These are phyloP conservation scores for Dichotomopilus funicola DNA, from an alignment of 2,329 filamentous ascomycete species.

Conservation along the genomic window DNA sequence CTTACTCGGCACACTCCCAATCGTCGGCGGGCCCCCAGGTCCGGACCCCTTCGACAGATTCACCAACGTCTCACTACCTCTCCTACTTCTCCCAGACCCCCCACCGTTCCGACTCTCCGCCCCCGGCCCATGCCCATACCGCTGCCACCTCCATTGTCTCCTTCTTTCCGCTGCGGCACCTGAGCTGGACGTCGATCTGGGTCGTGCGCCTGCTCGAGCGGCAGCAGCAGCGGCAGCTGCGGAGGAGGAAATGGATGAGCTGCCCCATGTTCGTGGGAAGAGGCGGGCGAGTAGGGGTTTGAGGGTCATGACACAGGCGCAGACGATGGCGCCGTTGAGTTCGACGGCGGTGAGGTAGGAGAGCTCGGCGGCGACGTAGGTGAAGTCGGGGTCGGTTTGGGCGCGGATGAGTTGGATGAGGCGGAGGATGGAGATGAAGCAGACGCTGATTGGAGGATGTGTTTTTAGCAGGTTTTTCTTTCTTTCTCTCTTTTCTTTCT, in stretches of 20 bases:
- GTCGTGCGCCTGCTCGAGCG: no score
- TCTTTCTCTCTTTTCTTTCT: not conserved
- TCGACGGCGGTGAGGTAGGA: conserved; percentile 31
- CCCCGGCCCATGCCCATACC: not conserved
- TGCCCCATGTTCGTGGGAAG: not conserved
- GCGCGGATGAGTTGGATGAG: conserved; percentile 23
- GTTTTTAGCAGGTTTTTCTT: no score
- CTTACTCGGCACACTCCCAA: conserved; percentile 12
- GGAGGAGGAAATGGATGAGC: not conserved
- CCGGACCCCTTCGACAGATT: not conserved
- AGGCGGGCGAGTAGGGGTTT: conserved; percentile 31
- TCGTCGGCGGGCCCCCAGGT: conserved; percentile 8
- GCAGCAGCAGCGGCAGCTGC: no score
- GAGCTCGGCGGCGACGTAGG: conserved; percentile 25
- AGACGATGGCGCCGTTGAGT: conserved; percentile 29
- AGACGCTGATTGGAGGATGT: conserved; percentile 25
- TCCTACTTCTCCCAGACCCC: not conserved
- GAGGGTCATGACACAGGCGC: conserved; percentile 31
- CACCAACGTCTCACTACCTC: not conserved
- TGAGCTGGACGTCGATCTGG: not conserved
- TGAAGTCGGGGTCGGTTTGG: conserved; percentile 23
- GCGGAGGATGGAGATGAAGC: conserved; percentile 29
- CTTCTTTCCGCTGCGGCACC: no score
- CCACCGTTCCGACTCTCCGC: not conserved
- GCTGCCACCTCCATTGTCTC: no score